These are phyloP conservation scores for Sugiyamaella xylanicola DNA, from an alignment of 1,139 yeast genomes.

Conservation along the genomic window DNA sequence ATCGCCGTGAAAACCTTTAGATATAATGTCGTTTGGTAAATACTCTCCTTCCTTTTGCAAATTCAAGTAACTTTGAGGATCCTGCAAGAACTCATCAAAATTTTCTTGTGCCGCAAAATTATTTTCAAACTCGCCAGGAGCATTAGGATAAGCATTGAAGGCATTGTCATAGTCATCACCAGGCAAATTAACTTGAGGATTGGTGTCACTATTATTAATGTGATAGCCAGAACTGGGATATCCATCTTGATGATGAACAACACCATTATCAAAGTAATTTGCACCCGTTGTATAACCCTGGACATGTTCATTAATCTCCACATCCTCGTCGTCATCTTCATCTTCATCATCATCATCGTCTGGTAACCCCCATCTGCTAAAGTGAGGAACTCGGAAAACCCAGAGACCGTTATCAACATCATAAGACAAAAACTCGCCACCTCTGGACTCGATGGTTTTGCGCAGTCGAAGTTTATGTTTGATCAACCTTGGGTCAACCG, in stretches of 20 bases:
- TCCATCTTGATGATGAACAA: background rate
- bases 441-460: constrained; percentile 54
- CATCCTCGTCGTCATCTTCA: too few species aligned
- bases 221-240: too few species aligned
- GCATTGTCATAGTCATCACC: too few species aligned
- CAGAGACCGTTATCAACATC: constrained; percentile 76
- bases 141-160: too few species aligned
- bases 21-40: background rate
- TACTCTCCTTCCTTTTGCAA: background rate
- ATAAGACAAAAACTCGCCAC: constrained; percentile 78
- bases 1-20: too few species aligned
- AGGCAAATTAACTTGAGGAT: too few species aligned
- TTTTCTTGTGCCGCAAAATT: background rate
- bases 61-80: background rate
- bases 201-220: too few species aligned
- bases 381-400: constrained; percentile 86
- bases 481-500: constrained; percentile 48
- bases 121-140: too few species aligned
- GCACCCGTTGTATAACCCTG: too few species aligned
- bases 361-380: constrained; percentile 89
- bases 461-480: constrained; percentile 48
- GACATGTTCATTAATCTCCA: too few species aligned
- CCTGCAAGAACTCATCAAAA: background rate
- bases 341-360: constrained; percentile 64
- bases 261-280: too few species aligned